Evolutionary conservation across 805 yeast species (phyloP).

Genomic region (Kodamaea lidongshanica): DNA sequence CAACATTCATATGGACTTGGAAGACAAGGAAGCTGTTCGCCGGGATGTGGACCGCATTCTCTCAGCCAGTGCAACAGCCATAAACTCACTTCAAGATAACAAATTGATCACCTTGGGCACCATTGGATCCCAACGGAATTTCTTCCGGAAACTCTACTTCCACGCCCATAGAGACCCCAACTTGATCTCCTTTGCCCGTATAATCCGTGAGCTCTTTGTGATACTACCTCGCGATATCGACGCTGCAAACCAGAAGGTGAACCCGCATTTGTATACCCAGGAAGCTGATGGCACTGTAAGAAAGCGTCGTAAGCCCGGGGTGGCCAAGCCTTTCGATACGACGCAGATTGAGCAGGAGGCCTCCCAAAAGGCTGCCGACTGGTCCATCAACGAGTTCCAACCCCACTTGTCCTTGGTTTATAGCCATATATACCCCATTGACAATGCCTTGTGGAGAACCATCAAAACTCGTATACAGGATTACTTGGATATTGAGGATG

Average conservation of each 20-base stretch:
- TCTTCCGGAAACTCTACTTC: conserved; percentile 49
- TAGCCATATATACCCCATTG: conserved; percentile 58
- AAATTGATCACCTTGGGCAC: conserved; percentile 36
- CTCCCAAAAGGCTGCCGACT: conserved; percentile 44
- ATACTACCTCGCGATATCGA: conserved; percentile 37
- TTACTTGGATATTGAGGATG: conserved; percentile 45
- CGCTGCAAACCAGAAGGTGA: conserved; percentile 26
- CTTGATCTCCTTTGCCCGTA: conserved; percentile 46
- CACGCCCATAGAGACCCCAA: conserved; percentile 41
- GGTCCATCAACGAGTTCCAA: conserved; percentile 53
- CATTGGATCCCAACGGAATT: conserved; percentile 44
- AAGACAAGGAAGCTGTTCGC: conserved; percentile 30
- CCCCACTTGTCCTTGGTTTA: conserved; percentile 74
- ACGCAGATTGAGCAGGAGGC: conserved; percentile 31
- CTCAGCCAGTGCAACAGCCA: conserved; percentile 54
- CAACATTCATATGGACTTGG: conserved; percentile 42
- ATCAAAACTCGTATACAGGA: conserved; percentile 63
- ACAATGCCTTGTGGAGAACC: conserved; percentile 58
- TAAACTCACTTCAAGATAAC: conserved; percentile 33
- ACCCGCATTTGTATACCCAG: conserved; percentile 35
- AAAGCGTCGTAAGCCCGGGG: conserved; percentile 4
- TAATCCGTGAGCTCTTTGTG: conserved; percentile 54
- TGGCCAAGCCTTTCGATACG: conserved; percentile 22
- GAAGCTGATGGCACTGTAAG: conserved; percentile 12
- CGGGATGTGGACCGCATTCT: conserved; percentile 57